Percentiles rank a stretch among this genome's conserved stretches.
Conservation (phyloP, 306 rosid species). For the Malus asiatica region DNA sequence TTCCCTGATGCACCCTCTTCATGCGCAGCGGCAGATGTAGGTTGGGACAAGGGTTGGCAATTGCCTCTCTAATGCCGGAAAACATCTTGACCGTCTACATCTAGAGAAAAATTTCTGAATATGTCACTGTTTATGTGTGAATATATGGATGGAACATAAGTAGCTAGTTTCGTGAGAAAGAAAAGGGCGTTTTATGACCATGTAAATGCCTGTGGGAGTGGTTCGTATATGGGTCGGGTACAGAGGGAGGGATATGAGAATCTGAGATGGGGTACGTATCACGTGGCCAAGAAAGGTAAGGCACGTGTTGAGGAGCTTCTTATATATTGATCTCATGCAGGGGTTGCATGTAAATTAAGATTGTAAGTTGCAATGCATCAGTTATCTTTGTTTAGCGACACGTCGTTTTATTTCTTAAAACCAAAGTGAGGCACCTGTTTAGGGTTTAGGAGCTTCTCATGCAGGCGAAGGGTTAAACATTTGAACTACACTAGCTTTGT, state of each 20-base stretch:
- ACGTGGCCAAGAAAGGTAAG: neutral
- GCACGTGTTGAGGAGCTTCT: neutral
- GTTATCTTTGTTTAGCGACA: neutral
- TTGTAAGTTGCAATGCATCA: neutral
- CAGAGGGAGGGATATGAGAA: too few relatives aligned
- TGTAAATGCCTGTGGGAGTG: too few relatives aligned
- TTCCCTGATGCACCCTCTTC: neutral
- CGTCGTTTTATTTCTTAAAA: neutral
- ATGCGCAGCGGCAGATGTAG: neutral
- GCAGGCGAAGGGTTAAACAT: neutral
- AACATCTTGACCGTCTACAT: neutral
- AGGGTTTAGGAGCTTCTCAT: neutral
- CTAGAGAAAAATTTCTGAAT: neutral
- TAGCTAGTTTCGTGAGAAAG: too few relatives aligned
- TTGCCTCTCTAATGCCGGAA: neutral
- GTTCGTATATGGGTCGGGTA: neutral
- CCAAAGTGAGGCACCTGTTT: neutral
- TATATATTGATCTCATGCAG: neutral
- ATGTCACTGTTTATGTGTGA: neutral
- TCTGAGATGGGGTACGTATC: neutral
- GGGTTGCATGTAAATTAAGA: neutral
- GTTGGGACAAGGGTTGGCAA: neutral
- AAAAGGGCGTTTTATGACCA: too few relatives aligned
- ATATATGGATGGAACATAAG: neutral
- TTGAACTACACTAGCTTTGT: neutral